Base-by-base conservation (phyloP, 2,329 filamentous ascomycete species). In the Sporothrix globosa region DNA sequence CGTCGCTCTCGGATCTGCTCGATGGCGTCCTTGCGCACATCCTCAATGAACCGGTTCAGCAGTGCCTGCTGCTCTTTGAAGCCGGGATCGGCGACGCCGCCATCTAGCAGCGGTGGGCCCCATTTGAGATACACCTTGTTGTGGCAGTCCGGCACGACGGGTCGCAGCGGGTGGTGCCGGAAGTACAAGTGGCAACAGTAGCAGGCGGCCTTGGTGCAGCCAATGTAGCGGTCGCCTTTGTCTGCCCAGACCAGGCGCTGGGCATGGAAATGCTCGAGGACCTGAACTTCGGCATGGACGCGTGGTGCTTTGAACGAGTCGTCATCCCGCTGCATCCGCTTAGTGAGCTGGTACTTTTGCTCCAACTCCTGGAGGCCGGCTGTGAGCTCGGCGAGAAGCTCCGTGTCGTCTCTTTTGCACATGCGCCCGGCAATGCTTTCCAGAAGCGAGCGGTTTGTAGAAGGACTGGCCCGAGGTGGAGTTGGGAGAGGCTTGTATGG, bases 201-300 rank as follows among this genome's bases (percentile, higher is more conserved):
- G 69, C 84, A 87, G 3, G 85, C 81, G 0, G 80, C 80, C 74
- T 87, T 87, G 74, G 84, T 87, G 71, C 81, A 84, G 3, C 81
- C 84, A 14, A 87, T 81, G 72, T 81, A 86, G 3, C 76, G 75
- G 70, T 86, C 83, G 4, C 76, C 69, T 4, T 34, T 30, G 1
- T 76, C 77, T 3, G 78, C 76, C 72, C 83, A 86, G 0, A 19
- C 30, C 1, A 81, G 73, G 0, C 73, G 48, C 0, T 74, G 74
- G 5, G 72, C 67, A 72, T 80, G 76, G 72, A 86, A 86, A 67
- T 83, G 77, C 52, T 87, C 83, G 0, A 86, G 75, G 3, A 85
- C 75, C 68, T 82, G 79, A 3, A 86, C 76, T 73, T 86, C 84
- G 2, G 82, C 81, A 72, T 86, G 83, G 13, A 82, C 78, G 2